Evolutionary conservation across 164 flowering plant species (phyloP).

Genomic region (Hamamelis virginiana): DNA sequence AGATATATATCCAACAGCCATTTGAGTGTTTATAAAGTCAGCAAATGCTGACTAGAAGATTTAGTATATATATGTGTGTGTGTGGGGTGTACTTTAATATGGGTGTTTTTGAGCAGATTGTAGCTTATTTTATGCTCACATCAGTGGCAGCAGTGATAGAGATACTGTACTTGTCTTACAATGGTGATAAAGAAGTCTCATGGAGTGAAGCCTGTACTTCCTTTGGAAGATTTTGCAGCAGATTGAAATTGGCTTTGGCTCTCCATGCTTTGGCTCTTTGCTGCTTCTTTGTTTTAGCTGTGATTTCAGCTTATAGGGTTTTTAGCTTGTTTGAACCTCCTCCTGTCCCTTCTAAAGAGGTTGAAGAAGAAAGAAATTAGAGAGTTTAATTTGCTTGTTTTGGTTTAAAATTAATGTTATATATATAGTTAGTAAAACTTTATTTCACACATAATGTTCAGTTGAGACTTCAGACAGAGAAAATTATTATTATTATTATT

Average conservation of each 20-base stretch:
- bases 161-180: constrained; percentile 57
- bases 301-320: constrained; percentile 70
- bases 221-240: constrained; percentile 71
- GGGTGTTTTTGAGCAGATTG: constrained; percentile 40
- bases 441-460: no score
- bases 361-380: constrained; percentile 22
- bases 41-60: no score
- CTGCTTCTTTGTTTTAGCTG: constrained; percentile 62
- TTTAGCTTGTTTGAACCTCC: constrained; percentile 72
- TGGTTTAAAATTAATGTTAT: no score
- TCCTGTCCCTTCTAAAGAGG: constrained; percentile 36
- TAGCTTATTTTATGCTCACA: constrained; percentile 77
- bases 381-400: no score
- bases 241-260: constrained; percentile 46
- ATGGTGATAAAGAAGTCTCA: constrained; percentile 64
- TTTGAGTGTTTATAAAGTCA: no score
- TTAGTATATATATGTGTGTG: no score
- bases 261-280: constrained; percentile 56
- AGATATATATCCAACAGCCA: no score
- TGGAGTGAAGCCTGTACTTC: constrained; percentile 89
- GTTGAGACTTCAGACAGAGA: no score
- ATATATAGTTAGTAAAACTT: no score
- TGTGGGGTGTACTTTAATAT: no score
- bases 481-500: no score
- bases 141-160: constrained; percentile 63